Conservation (phyloP, 2,329 filamentous ascomycete species). For the Chaetomium olivaceum region DNA sequence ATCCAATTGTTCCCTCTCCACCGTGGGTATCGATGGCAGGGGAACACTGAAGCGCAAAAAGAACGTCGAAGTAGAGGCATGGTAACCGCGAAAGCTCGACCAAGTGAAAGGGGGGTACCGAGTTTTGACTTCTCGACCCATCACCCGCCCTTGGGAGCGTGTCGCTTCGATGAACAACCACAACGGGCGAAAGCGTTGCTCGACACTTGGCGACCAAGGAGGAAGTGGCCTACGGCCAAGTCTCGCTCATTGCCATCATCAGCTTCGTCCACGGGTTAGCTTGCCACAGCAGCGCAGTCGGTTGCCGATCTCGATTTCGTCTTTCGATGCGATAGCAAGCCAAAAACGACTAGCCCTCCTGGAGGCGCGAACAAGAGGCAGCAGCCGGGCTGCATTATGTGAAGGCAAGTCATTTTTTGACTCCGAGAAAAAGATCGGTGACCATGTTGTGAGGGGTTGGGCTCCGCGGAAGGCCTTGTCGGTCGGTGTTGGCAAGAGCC, state of each 20-base stretch:
- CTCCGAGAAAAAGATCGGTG: background rate
- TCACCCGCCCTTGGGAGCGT: background rate
- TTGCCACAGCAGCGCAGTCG: background rate
- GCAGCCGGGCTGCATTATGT: background rate
- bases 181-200: background rate
- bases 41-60: background rate
- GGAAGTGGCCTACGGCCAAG: background rate
- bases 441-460: background rate
- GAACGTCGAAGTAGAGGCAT: background rate
- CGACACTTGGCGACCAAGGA: background rate
- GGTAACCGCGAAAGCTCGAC: background rate
- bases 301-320: background rate
- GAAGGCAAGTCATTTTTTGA: background rate
- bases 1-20: conserved; percentile 10
- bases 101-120: background rate
- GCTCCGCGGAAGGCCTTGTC: background rate
- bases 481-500: background rate
- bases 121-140: background rate
- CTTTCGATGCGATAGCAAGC: background rate
- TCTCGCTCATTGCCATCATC: conserved; percentile 7
- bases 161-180: background rate
- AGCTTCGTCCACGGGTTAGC: background rate
- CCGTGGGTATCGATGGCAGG: conserved; percentile 13
- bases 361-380: background rate
- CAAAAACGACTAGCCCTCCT: background rate